Percentiles rank a stretch among this genome's conserved stretches.
phyloP scores from a whole-genome alignment of 2,329 filamentous ascomycete species.

The Alternaria triticimaculans region DNA sequence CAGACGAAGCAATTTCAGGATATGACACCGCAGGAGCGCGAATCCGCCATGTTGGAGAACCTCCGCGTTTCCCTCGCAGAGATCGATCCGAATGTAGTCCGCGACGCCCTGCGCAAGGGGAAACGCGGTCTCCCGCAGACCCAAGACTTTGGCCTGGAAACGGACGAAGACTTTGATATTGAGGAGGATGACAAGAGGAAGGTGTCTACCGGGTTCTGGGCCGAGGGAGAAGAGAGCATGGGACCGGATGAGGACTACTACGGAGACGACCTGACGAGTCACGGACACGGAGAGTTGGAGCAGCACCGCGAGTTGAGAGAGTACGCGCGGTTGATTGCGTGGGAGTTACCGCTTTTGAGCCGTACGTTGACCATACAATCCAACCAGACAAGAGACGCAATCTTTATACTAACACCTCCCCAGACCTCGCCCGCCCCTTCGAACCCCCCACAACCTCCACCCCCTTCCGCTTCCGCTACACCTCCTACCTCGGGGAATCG shows the following conservation, averaged over 20 bases:
- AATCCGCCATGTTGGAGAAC: conserved; percentile 27
- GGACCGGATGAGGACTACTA: conserved; percentile 68
- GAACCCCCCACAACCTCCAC: conserved; percentile 69
- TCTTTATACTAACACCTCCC: neutral
- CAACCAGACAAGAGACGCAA: too few relatives aligned
- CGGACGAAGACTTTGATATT: conserved; percentile 36
- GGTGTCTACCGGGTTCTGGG: conserved; percentile 42
- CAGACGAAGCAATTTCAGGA: neutral
- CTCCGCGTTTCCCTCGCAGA: conserved; percentile 33
- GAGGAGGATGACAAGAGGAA: conserved; percentile 22
- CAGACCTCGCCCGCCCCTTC: conserved; percentile 86
- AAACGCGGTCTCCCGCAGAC: conserved; percentile 26
- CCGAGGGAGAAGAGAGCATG: conserved; percentile 56
- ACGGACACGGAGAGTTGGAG: conserved; percentile 87
- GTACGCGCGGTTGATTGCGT: conserved; percentile 84
- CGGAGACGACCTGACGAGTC: conserved; percentile 81
- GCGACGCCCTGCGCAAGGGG: conserved; percentile 36
- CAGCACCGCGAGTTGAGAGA: conserved; percentile 87
- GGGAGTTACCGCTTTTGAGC: conserved; percentile 92
- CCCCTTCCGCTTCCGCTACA: conserved; percentile 93
- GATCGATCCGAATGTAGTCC: conserved; percentile 27
- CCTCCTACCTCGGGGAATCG: conserved; percentile 90
- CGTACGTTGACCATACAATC: conserved; percentile 65
- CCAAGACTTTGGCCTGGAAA: conserved; percentile 22
- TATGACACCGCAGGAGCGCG: conserved; percentile 17